A percentile compares a stretch with the other conserved stretches of the same genome.
These are phyloP conservation scores for Castanea sativa DNA, from an alignment of 306 rosid genomes.

Conservation along the genomic window DNA sequence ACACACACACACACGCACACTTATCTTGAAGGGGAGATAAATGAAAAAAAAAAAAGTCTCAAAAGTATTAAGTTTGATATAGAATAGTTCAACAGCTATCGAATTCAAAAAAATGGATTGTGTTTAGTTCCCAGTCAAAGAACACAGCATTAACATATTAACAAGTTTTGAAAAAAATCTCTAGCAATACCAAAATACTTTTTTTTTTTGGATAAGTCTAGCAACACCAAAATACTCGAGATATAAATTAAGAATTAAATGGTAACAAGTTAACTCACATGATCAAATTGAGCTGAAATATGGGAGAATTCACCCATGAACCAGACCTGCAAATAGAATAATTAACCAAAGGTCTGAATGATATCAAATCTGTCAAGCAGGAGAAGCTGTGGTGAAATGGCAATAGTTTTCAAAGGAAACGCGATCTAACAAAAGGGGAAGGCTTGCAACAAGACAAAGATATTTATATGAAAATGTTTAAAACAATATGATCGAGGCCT, in stretches of 20 bases:
- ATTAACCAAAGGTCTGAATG: constrained; percentile 6
- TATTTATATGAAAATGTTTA: no score
- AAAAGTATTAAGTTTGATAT: neutral
- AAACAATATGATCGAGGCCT: no score
- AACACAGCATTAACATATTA: neutral
- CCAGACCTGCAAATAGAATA: constrained; percentile 57
- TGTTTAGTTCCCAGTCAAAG: constrained; percentile 20
- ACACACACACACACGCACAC: no score
- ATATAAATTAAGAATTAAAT: constrained; percentile 17
- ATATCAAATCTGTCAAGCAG: constrained; percentile 5
- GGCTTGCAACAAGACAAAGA: no score
- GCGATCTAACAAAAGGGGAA: no score
- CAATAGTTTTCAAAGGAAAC: no score
- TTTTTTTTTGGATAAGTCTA: neutral
- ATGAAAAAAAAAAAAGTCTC: neutral
- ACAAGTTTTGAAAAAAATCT: constrained; percentile 6
- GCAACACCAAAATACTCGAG: neutral
- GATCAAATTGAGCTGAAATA: constrained; percentile 60
- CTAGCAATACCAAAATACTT: neutral
- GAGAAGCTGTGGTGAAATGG: no score
- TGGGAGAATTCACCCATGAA: constrained; percentile 81
- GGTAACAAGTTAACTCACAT: constrained; percentile 42
- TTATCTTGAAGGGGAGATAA: neutral
- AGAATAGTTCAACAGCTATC: neutral
- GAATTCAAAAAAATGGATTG: neutral